A percentile compares a stretch with the other conserved stretches of the same genome.
Evolutionary conservation across 805 yeast species (phyloP).

Genomic region (Maudiozyma turicensis): DNA sequence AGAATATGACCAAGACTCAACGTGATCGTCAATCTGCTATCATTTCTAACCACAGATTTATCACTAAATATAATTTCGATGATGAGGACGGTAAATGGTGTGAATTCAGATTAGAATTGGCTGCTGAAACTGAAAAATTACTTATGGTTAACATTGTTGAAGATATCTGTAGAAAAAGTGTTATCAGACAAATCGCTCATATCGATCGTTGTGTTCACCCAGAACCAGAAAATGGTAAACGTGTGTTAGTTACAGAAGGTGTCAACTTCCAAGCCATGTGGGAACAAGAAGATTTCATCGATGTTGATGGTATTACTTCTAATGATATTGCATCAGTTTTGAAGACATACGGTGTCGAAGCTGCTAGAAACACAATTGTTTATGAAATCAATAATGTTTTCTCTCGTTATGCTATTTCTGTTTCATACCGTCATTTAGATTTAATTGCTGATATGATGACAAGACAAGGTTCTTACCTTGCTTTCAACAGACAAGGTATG

Average conservation of each 20-base stretch:
- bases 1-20: conserved; percentile 47
- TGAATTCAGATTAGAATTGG: conserved; percentile 73
- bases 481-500: conserved; percentile 97
- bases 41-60: conserved; percentile 58
- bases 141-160: conserved; percentile 96
- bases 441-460: conserved; percentile 99
- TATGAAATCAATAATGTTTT: conserved; percentile 93
- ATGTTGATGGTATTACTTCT: conserved; percentile 80
- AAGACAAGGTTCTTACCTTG: conserved; percentile 91
- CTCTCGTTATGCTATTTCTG: conserved; percentile 91
- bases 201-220: conserved; percentile 94
- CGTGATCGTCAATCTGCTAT: conserved; percentile 81
- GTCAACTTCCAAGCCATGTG: conserved; percentile 97
- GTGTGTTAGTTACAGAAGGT: conserved; percentile 90
- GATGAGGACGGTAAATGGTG: conserved; percentile 88
- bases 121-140: conserved; percentile 81
- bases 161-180: conserved; percentile 78
- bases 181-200: conserved; percentile 82
- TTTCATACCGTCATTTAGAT: conserved; percentile 88
- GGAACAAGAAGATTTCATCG: conserved; percentile 90
- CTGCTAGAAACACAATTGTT: conserved; percentile 95
- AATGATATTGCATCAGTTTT: conserved; percentile 90
- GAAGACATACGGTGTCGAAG: conserved; percentile 93
- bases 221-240: conserved; percentile 54
- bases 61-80: conserved; percentile 80